Base-by-base conservation (phyloP, 768 basidiomycete species). In the Cyclocybe cylindracea region DNA sequence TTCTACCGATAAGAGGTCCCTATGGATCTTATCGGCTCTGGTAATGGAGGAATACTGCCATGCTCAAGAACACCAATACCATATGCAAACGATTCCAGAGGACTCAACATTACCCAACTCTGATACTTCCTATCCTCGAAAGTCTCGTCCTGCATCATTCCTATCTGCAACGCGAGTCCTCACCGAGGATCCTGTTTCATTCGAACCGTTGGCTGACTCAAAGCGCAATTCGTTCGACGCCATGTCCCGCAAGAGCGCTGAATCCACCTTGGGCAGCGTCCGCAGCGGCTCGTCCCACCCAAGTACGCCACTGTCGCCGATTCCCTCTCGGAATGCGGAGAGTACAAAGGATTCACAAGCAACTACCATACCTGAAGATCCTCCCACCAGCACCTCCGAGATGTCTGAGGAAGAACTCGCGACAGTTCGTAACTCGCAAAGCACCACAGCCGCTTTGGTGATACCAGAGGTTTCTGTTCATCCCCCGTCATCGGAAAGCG, bases 1-100 rank as follows among this genome's bases (percentile, higher is more conserved):
- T 47, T 66, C 66, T 40, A 70, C 61, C 44, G 55, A 59, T 34
- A 54, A 57, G 41, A 75, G 79, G 38, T 74, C 78, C 37, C 78
- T 77, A 3, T 85, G 86, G 84, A 74, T 84, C 62, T 61, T 90
- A 43, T 83, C 88, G 7, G 88, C 89, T 3, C 69, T 86, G 46
- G 78, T 87, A 10, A 73, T 86, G 54, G 86, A 90, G 64, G 83
- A 89, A 63, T 89, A 82, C 59, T 51, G 78, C 16, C 78, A 76
- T 55, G 70, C 74, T 4, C 76, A 74, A 48, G 54, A 55, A 9
- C 54, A 54, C 33, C 64, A 62, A 2, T 73, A 69, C 37, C 54
- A 58, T 6, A 76, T 78, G 71, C 65, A 70, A 39, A 72, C 78
- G 10, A 78, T 80, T 46, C 75, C 77, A 4, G 79, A 82, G 57